phyloP scores from a whole-genome alignment of 305 asterid species.

The Withania somnifera region DNA sequence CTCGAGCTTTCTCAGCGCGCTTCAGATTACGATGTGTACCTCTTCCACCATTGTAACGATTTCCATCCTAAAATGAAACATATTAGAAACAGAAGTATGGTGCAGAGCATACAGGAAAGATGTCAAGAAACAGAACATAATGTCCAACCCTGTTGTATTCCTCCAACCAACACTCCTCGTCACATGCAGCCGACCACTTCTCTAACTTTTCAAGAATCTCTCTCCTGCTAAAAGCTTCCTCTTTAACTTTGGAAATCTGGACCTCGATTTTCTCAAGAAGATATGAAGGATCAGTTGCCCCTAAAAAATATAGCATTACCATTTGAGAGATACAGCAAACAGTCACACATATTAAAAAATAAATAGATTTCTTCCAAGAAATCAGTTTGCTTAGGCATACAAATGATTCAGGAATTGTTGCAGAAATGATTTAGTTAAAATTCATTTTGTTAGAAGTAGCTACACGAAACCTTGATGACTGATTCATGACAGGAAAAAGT shows the following conservation, averaged over 20 bases:
- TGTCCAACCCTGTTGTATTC: slow-evolving; percentile 74
- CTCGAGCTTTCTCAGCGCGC: slow-evolving; percentile 94
- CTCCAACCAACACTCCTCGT: slow-evolving; percentile 88
- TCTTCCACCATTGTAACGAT: slow-evolving; percentile 81
- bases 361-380: neutral
- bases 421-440: neutral
- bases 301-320: slow-evolving; percentile 17
- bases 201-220: slow-evolving; percentile 83
- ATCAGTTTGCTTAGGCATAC: neutral
- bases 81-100: slow-evolving; percentile 1
- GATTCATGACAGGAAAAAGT: neutral
- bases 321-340: neutral
- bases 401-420: neutral
- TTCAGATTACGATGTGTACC: slow-evolving; percentile 79
- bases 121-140: slow-evolving; percentile 9
- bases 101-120: neutral
- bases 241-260: slow-evolving; percentile 53
- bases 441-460: neutral
- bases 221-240: slow-evolving; percentile 68
- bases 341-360: neutral
- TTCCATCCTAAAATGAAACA: slow-evolving; percentile 54
- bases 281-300: slow-evolving; percentile 46
- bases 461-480: neutral
- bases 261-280: slow-evolving; percentile 64
- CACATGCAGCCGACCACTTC: slow-evolving; percentile 80